These are phyloP conservation scores for Hepatocystis sp. DNA, from an alignment of 169 alveolate genomes.

Conservation along the genomic window DNA sequence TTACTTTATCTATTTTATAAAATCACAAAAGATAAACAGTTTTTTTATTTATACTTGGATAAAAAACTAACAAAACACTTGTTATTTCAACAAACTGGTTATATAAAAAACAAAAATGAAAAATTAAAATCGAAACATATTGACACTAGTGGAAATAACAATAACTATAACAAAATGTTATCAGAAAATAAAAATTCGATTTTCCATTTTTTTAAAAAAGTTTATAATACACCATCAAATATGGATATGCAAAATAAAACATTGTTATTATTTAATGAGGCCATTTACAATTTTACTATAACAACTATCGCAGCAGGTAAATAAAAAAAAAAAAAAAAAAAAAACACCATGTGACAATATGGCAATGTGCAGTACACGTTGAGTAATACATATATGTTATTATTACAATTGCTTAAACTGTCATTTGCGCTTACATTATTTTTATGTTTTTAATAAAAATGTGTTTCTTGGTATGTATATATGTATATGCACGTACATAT, in stretches of 20 bases:
- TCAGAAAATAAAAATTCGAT: constrained; percentile 39
- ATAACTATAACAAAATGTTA: not conserved
- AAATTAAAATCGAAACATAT: not conserved
- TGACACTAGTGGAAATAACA: not conserved
- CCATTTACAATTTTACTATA: constrained; percentile 41
- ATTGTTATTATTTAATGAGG: constrained; percentile 35
- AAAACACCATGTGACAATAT: too few relatives aligned
- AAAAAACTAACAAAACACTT: constrained; percentile 22
- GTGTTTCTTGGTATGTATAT: too few relatives aligned
- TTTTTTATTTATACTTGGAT: constrained; percentile 20
- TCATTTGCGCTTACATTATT: too few relatives aligned
- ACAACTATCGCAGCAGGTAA: constrained; percentile 53
- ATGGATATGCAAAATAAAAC: constrained; percentile 24
- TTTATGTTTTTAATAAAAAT: too few relatives aligned
- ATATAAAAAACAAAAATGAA: too few relatives aligned
- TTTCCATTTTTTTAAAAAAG: constrained; percentile 48
- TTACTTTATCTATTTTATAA: constrained; percentile 55
- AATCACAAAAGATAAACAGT: constrained; percentile 47
- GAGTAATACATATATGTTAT: too few relatives aligned
- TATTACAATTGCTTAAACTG: too few relatives aligned
- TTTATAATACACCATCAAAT: constrained; percentile 29
- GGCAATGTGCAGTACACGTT: too few relatives aligned
- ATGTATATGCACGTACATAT: too few relatives aligned
- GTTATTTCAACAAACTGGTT: constrained; percentile 11
- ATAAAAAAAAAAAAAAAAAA: not conserved